A percentile compares a stretch with the other conserved stretches of the same genome.
phyloP scores from a whole-genome alignment of 495 filamentous ascomycete genomes.

The Lophium mytilinum region DNA sequence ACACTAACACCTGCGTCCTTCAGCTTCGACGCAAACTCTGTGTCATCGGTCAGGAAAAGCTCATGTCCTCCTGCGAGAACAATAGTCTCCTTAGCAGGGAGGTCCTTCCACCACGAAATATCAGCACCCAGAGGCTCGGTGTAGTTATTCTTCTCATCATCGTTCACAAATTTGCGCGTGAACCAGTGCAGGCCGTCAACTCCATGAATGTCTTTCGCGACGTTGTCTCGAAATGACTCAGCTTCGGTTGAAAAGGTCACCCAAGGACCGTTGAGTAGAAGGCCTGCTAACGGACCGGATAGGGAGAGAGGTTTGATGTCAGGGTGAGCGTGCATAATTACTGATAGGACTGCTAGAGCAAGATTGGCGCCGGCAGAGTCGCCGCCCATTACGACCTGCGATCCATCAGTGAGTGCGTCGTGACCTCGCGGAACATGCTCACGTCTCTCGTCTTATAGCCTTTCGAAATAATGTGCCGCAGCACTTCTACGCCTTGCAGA shows the following conservation, averaged over 20 bases:
- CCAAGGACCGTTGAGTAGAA: constrained; percentile 3
- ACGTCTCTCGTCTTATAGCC: neutral
- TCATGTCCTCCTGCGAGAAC: neutral
- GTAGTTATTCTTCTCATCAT: neutral
- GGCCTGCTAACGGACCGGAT: neutral
- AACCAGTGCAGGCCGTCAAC: neutral
- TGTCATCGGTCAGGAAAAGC: neutral
- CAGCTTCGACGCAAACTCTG: neutral
- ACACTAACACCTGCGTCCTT: neutral
- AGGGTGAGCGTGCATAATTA: constrained; percentile 2
- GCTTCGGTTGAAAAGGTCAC: constrained; percentile 3
- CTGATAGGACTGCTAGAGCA: constrained; percentile 6
- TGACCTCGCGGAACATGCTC: neutral
- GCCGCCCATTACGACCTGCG: constrained; percentile 25
- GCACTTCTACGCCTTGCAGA: neutral
- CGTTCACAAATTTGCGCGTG: neutral
- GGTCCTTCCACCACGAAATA: neutral
- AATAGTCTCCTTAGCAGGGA: neutral
- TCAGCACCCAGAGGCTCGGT: neutral
- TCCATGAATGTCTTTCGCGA: neutral
- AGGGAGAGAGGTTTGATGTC: constrained; percentile 1
- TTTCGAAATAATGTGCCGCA: neutral
- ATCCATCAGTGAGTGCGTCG: constrained; percentile 26
- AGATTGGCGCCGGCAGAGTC: constrained; percentile 7
- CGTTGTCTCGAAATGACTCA: constrained; percentile 1